Base-by-base conservation (phyloP, 257 asterid species). In the Gynochthodes officinalis region DNA sequence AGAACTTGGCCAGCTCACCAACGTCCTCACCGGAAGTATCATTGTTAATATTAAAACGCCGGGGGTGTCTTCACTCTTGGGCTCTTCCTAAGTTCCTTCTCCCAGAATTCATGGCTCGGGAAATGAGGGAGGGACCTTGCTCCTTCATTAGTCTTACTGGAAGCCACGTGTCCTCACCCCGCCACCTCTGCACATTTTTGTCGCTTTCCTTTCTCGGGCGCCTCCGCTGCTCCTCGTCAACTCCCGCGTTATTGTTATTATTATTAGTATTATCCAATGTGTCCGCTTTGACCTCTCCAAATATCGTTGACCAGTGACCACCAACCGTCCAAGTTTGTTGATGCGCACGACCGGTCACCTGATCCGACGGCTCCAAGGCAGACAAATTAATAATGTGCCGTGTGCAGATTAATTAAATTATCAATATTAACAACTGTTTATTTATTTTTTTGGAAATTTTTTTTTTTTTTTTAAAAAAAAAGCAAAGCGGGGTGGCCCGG, bases 21-120 rank as follows among this genome's bases (percentile, higher is more conserved):
- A 75, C 73, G 77, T 75, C 64, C 75, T 73, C 80, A 78, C 84
- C 87, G 83, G 82, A 83, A 78, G 84, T 69, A 59, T 27, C 64
- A 27, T n/a, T n/a, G n/a, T n/a, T n/a, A n/a, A n/a, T n/a, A n/a
- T n/a, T n/a, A n/a, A n/a, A n/a, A n/a, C n/a, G n/a, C n/a, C n/a
- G n/a, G n/a, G n/a, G n/a, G n/a, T n/a, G n/a, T n/a, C n/a, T n/a
- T n/a, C n/a, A n/a, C n/a, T n/a, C n/a, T n/a, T n/a, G n/a, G n/a
- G n/a, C n/a, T n/a, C n/a, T n/a, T n/a, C n/a, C n/a, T n/a, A n/a
- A n/a, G n/a, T n/a, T n/a, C n/a, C n/a, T 64, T 39, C 27, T 64
- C 39, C 27, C 7, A 60, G 32, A 52, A 65, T 42, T 39, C n/a
- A n/a, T n/a, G n/a, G n/a, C n/a, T n/a, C n/a, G n/a, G n/a, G n/a